Conservation (phyloP, 768 basidiomycete genomes). For the Collybiopsis luxurians region DNA sequence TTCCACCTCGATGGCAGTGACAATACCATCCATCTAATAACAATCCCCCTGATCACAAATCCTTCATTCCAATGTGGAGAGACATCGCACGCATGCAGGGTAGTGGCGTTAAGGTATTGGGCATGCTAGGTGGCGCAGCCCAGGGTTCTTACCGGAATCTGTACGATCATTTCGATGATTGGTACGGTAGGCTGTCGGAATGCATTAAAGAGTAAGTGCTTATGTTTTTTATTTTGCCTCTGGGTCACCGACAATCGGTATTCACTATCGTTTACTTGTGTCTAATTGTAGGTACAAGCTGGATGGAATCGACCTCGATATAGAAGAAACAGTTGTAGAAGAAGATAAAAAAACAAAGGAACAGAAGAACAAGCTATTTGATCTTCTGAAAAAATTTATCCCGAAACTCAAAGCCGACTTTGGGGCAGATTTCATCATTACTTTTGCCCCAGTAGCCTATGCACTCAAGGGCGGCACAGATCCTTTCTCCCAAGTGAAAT, state of each 20-base stretch:
- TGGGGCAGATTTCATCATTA: constrained; percentile 23
- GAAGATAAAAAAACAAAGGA: too few relatives aligned
- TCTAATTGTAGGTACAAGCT: constrained; percentile 16
- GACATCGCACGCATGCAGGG: constrained; percentile 20
- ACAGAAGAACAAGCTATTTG: too few relatives aligned
- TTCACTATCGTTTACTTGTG: too few relatives aligned
- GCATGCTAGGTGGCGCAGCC: constrained; percentile 25
- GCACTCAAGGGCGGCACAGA: background rate
- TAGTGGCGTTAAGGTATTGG: constrained; percentile 20
- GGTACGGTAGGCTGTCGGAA: constrained; percentile 16
- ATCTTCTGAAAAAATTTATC: constrained; percentile 20
- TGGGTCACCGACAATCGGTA: too few relatives aligned
- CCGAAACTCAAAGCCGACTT: constrained; percentile 20
- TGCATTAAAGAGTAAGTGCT: constrained; percentile 17
- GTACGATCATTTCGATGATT: constrained; percentile 15
- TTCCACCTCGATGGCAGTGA: constrained; percentile 22
- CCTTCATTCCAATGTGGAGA: constrained; percentile 21
- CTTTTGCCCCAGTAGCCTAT: too few relatives aligned
- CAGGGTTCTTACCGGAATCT: constrained; percentile 19
- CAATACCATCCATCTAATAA: constrained; percentile 20
- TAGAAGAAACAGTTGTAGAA: constrained; percentile 18
- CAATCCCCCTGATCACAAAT: constrained; percentile 14
- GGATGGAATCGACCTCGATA: constrained; percentile 26
- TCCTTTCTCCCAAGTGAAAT: constrained; percentile 22
- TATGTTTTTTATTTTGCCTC: background rate